Evolutionary conservation across 441 rosid genomes (phyloP).

Genomic region (Arabidopsis hybrid): DNA sequence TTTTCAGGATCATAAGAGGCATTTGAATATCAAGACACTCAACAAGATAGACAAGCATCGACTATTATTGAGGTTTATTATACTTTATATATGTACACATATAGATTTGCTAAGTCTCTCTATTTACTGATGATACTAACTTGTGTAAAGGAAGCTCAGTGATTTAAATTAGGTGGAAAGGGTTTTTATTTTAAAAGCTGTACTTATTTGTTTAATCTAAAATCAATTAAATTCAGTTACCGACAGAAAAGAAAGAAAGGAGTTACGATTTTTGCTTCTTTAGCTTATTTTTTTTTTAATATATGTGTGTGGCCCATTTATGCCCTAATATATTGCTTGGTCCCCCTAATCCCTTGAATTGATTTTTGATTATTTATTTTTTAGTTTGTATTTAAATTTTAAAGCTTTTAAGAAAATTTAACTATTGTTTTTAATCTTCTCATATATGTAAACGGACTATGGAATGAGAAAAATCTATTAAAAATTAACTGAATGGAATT

Average conservation of each 20-base stretch:
- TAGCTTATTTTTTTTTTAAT: neutral
- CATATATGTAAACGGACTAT: too few species aligned
- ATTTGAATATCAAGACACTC: slow-evolving; percentile 26
- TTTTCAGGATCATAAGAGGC: slow-evolving; percentile 47
- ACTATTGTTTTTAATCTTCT: too few species aligned
- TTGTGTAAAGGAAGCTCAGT: slow-evolving; percentile 36
- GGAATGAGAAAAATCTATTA: too few species aligned
- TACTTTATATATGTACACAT: neutral
- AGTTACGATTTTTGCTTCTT: slow-evolving; percentile 17
- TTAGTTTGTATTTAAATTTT: too few species aligned
- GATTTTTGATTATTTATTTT: too few species aligned
- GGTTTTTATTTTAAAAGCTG: neutral
- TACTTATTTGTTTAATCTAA: too few species aligned
- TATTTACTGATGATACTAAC: slow-evolving; percentile 22
- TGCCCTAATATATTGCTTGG: neutral
- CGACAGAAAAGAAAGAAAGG: slow-evolving; percentile 4
- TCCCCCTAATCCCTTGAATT: neutral
- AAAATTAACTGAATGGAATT: too few species aligned
- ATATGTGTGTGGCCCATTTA: slow-evolving; percentile 16
- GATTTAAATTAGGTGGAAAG: slow-evolving; percentile 19
- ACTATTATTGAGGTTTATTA: slow-evolving; percentile 20
- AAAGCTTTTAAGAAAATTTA: too few species aligned
- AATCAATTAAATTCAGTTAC: neutral
- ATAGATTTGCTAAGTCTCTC: slow-evolving; percentile 14
- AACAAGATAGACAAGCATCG: slow-evolving; percentile 6